Base-by-base conservation (phyloP, 345 rosid genomes). In the Gossypium herbaceum region DNA sequence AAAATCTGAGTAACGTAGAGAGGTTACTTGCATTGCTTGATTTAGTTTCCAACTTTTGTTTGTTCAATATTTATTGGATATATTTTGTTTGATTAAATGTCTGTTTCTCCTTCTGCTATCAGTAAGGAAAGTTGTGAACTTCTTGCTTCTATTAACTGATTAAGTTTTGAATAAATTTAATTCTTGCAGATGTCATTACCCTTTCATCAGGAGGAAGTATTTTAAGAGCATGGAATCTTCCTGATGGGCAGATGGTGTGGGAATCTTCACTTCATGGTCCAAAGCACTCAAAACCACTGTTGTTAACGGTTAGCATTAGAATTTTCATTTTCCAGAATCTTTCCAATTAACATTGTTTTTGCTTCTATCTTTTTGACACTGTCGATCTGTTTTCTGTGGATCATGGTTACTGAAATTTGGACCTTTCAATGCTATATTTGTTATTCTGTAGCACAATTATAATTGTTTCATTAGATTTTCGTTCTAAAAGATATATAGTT, bases 161-260 rank as follows among this genome's bases (percentile, higher is more conserved):
- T 15, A 4, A 50, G 9, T 64, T 67, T 64, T 75, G 65, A 76
- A 73, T 57, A 22, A 66, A 20, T 24, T 73, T 72, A 13, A 7
- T 63, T 76, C 61, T 81, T 81, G 67, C 89, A 93, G 97, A 91
- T 84, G 93, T 90, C 48, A 83, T 95, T 50, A 91, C 93, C 63
- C 92, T 93, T 80, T 93, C 97, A 54, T 90, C 94, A 1, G 82
- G 81, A 22, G 98, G 99, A 73, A 91, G 90, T 83, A 81, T 72
- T 73, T 58, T 95, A 75, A 83, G 99, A 85, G 96, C 98, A 6
- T 93, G 99, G 98, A 95, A 93, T 83, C 98, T 95, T 79, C 98
- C 98, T 67, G 98, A 93, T 83, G 98, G 99, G 61, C 99, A 93
- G 79, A 88, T 95, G 97, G 96, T 89, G 67, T 93, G 99, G 99